Percentiles rank a stretch among this genome's conserved stretches.
Conservation (phyloP, 768 basidiomycete genomes). For the Podaxis carcinomalis region DNA sequence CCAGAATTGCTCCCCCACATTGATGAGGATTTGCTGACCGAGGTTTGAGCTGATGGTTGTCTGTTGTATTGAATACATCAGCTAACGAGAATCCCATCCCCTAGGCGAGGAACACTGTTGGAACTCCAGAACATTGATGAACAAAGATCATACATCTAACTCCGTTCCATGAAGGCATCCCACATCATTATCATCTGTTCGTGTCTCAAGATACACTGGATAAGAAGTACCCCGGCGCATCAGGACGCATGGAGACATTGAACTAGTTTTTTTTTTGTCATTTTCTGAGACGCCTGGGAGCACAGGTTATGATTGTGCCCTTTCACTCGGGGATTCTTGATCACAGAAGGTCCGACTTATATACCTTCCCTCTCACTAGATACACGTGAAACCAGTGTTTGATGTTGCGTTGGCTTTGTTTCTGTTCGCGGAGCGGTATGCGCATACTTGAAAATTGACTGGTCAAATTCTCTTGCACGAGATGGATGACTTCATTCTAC, state of each 20-base stretch:
- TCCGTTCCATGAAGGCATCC: neutral
- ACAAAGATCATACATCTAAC: neutral
- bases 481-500: neutral
- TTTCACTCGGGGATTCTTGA: neutral
- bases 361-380: no score
- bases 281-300: no score
- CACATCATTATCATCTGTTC: neutral
- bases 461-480: neutral
- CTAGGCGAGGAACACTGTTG: conserved; percentile 22
- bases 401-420: no score
- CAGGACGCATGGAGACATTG: neutral
- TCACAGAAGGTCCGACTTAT: neutral
- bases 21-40: conserved; percentile 50
- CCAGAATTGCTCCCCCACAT: conserved; percentile 61
- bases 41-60: conserved; percentile 32
- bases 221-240: neutral
- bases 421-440: no score
- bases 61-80: neutral
- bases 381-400: no score
- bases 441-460: no score
- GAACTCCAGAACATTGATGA: neutral
- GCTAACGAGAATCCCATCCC: neutral
- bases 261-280: neutral
- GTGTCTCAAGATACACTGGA: conserved; percentile 1
- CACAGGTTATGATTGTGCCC: neutral